Base-by-base conservation (phyloP, 1,284 basidiomycete genomes). In the Grifola frondosa region DNA sequence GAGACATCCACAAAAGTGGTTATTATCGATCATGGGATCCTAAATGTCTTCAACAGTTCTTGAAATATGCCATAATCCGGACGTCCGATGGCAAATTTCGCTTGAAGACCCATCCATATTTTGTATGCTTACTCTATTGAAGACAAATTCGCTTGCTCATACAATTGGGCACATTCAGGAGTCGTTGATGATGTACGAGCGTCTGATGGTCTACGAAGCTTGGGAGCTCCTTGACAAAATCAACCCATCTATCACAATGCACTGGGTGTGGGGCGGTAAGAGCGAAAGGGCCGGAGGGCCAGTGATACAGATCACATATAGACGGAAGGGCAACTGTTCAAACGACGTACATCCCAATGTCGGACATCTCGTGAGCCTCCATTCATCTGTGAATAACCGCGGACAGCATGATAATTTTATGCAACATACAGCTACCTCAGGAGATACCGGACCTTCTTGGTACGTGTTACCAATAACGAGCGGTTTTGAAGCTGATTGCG, bases 191-290 rank as follows among this genome's bases (percentile, higher is more conserved):
- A 29, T 40, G 22, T 32, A 32, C 22, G 39, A 40, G 39, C 39
- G 39, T 20, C 39, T 29, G 12, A 16, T 30, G 8, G 30, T 40
- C 12, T 40, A 40, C 39, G 39, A 40, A 25, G 25, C 39, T 15
- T 40, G 38, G 38, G 38, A 40, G 26, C 15, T 31, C 5, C 26
- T 40, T 12, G 17, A 16, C 9, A 12, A 22, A 8, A 40, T 40
- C 19, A 19, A 15, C 13, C 17, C 38, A 9, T 15, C 20, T 13
- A 30, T 40, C 23, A 13, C 21, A 13, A 12, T 40, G 38, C 38
- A 40, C 29, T 40, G 38, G 38, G 26, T 40, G 20, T 40, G 15
- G 28, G 38, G 38, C 11, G 38, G 38, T 19, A 30, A n/a, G 19
- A 22, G 28, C 28, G 16, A 25, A 22, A 26, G 38, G 8, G 11